A percentile compares a stretch with the other conserved stretches of the same genome.
phyloP scores from a whole-genome alignment of 164 flowering plant genomes.

The Pachysandra terminalis region DNA sequence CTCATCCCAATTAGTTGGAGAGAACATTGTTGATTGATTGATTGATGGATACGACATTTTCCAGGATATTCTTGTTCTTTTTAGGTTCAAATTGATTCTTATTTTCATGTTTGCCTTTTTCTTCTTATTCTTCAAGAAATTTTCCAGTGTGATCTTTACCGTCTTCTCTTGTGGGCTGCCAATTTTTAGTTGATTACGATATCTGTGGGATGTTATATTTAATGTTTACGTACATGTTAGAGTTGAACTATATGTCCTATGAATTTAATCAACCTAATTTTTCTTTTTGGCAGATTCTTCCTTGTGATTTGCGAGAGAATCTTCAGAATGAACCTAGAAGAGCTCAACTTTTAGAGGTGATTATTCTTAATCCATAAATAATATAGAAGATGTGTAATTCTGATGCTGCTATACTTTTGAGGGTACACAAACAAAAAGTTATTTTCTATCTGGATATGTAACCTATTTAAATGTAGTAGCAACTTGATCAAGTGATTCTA shows the following conservation, averaged over 20 bases:
- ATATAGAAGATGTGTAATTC: not conserved
- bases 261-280: not conserved
- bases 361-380: not conserved
- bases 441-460: not conserved
- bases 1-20: no score
- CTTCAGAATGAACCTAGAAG: slow-evolving; percentile 44
- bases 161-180: not conserved
- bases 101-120: not conserved
- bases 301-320: slow-evolving; percentile 46
- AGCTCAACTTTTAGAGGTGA: slow-evolving; percentile 58
- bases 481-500: not conserved
- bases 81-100: not conserved
- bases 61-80: no score
- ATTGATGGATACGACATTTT: no score
- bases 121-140: not conserved
- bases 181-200: not conserved
- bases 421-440: not conserved
- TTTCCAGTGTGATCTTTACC: not conserved
- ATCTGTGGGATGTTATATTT: not conserved
- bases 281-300: slow-evolving; percentile 45
- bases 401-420: not conserved
- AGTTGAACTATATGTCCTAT: not conserved
- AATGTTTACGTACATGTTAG: not conserved
- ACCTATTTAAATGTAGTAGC: not conserved
- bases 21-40: no score